Evolutionary conservation across 345 rosid species (phyloP).

Genomic region (Gynandropsis gynandra): DNA sequence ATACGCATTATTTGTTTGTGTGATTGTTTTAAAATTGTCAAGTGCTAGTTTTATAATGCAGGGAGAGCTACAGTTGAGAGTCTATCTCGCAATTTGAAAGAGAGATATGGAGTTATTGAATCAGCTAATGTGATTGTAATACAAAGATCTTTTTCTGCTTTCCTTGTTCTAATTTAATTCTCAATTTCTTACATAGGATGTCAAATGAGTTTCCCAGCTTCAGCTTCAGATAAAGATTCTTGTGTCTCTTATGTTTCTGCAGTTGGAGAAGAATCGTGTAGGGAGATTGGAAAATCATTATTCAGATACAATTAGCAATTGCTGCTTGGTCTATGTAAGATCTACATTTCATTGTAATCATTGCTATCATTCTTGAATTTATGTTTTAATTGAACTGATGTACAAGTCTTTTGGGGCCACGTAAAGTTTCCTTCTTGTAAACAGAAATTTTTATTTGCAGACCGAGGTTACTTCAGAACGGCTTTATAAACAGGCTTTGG

Average conservation of each 20-base stretch:
- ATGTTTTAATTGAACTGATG: constrained; percentile 1
- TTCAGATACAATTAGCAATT: constrained; percentile 65
- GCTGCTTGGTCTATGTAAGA: constrained; percentile 75
- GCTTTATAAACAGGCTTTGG: constrained; percentile 80
- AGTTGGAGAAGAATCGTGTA: constrained; percentile 58
- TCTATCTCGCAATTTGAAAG: constrained; percentile 45
- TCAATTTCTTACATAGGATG: not conserved
- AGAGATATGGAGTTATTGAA: constrained; percentile 55
- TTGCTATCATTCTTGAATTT: constrained; percentile 11
- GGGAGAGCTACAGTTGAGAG: constrained; percentile 55
- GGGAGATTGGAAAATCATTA: constrained; percentile 60
- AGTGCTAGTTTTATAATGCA: constrained; percentile 24
- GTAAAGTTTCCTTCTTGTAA: not conserved
- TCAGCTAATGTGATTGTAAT: constrained; percentile 53
- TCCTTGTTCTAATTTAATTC: not conserved
- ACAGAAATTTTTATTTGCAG: constrained; percentile 36
- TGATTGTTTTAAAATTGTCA: not conserved
- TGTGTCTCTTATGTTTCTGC: constrained; percentile 27
- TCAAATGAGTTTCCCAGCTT: constrained; percentile 7
- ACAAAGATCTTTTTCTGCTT: constrained; percentile 9
- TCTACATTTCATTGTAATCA: not conserved
- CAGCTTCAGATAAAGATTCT: constrained; percentile 10
- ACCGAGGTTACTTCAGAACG: constrained; percentile 81
- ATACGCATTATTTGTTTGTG: not conserved
- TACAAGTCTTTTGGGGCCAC: not conserved